phyloP scores from a whole-genome alignment of 306 rosid genomes.

The Gillenia trifoliata region DNA sequence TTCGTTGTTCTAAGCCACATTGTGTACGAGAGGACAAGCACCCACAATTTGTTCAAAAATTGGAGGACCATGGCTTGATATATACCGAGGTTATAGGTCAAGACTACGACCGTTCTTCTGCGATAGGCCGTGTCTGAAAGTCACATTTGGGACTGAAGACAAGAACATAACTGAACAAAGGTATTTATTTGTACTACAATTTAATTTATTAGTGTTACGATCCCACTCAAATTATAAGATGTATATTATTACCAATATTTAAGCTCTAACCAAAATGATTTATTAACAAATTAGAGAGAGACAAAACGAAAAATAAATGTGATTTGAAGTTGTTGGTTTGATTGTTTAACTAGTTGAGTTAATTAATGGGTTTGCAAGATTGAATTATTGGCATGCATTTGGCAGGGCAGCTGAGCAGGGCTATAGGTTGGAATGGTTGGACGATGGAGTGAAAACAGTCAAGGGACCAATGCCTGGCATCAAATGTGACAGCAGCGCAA shows the following conservation, averaged over 20 bases:
- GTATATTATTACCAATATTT: too few relatives aligned
- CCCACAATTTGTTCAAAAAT: conserved; percentile 60
- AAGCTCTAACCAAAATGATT: too few relatives aligned
- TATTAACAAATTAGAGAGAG: too few relatives aligned
- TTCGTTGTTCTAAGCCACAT: conserved; percentile 81
- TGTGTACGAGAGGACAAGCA: conserved; percentile 56
- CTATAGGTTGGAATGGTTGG: conserved; percentile 79
- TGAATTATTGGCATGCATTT: too few relatives aligned
- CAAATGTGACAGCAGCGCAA: conserved; percentile 53
- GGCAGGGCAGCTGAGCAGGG: conserved; percentile 72
- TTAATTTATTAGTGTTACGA: too few relatives aligned
- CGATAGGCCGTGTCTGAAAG: conserved; percentile 91
- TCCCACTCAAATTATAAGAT: too few relatives aligned
- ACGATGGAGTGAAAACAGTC: conserved; percentile 61
- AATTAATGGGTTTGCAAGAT: too few relatives aligned
- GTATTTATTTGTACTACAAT: conserved; percentile 19
- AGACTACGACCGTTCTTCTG: conserved; percentile 69
- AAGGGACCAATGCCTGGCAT: conserved; percentile 87
- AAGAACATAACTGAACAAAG: conserved; percentile 68
- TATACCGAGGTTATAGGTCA: conserved; percentile 70
- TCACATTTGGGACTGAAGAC: conserved; percentile 67
- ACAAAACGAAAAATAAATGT: too few relatives aligned
- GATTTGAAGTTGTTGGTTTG: too few relatives aligned
- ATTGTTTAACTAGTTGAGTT: too few relatives aligned
- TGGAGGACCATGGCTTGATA: conserved; percentile 66